phyloP scores from a whole-genome alignment of 768 basidiomycete genomes.

The Melanogaster broomeanus region DNA sequence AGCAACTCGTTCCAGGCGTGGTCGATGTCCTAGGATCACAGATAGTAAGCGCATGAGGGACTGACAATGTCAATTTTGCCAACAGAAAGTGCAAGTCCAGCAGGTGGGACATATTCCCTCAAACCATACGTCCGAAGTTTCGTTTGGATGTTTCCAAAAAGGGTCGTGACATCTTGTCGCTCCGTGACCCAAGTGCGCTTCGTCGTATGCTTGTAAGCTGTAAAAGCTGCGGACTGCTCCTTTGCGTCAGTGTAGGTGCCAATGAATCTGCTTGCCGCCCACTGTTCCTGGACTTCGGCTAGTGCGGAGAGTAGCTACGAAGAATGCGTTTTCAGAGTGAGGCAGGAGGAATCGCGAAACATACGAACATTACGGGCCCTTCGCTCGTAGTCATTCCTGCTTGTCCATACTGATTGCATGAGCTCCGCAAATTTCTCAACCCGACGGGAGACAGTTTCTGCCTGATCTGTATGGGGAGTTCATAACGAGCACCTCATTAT shows the following conservation, averaged over 20 bases:
- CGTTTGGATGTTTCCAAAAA: conserved; percentile 92
- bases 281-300: conserved; percentile 63
- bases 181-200: conserved; percentile 91
- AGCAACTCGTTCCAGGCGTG: conserved; percentile 73
- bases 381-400: conserved; percentile 89
- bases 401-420: conserved; percentile 89
- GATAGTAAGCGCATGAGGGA: conserved; percentile 8
- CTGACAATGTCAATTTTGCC: conserved; percentile 14
- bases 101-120: conserved; percentile 78
- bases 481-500: not conserved
- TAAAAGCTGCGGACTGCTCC: conserved; percentile 69
- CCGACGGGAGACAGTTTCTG: conserved; percentile 89
- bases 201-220: conserved; percentile 78
- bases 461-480: conserved; percentile 64
- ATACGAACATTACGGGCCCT: conserved; percentile 66
- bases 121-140: conserved; percentile 91
- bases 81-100: conserved; percentile 64
- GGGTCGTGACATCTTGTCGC: conserved; percentile 80
- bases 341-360: not conserved
- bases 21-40: conserved; percentile 63
- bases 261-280: conserved; percentile 65
- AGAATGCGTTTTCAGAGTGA: conserved; percentile 8
- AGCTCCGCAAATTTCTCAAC: conserved; percentile 96
- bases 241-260: conserved; percentile 85
- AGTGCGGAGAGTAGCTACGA: conserved; percentile 67